Evolutionary conservation across 257 asterid species (phyloP), one percentile per base, ranked within the genome.

Genomic region (Solanum peruvianum): DNA sequence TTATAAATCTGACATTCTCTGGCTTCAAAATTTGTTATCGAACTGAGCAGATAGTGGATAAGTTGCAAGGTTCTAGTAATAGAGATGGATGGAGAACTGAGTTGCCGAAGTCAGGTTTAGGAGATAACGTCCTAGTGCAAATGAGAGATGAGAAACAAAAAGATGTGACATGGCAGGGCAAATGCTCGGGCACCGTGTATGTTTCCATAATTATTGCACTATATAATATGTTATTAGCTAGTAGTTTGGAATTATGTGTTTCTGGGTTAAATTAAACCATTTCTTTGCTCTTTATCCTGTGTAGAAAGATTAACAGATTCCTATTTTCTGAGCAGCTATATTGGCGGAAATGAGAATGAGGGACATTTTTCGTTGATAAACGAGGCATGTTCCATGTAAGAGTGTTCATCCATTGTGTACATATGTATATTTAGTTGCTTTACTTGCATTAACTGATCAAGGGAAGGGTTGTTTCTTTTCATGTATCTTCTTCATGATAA

Each of bases 181-280:
- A 91, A 90, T 97, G 99, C 90, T 97, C 99, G 83, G 99, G 99
- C 89, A 96, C 99, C 93, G 98, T 97, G 99, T 96, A 97, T 86
- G 99, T 97, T 87, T 84, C 58, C 82, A 25, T 56, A 67, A 31
- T 49, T 49, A 20, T 49, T 47, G 85, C 85, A 81, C 69, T 81
- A 18, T 85, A 66, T 33, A 72, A 42, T 67, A 44, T 3, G 1
- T 0, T 37, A n/a, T 73, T 16, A 16, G 66, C 84, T 16, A 27
- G 42, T 78, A 78, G 9, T 9, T 45, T 47, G 41, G 66, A 45
- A 16, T 49, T 52, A 29, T 81, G 3, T 29, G 7, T 81, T 81
- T 49, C 69, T 29, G 31, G 58, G 23, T 18, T 86, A 25, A 52
- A 25, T 10, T 12, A 82, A 81, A 41, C 42, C 64, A 39, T 58